A percentile compares a stretch with the other conserved stretches of the same genome.
Evolutionary conservation across 441 rosid genomes (phyloP).

Genomic region (Euphorbia schlechtendalii): DNA sequence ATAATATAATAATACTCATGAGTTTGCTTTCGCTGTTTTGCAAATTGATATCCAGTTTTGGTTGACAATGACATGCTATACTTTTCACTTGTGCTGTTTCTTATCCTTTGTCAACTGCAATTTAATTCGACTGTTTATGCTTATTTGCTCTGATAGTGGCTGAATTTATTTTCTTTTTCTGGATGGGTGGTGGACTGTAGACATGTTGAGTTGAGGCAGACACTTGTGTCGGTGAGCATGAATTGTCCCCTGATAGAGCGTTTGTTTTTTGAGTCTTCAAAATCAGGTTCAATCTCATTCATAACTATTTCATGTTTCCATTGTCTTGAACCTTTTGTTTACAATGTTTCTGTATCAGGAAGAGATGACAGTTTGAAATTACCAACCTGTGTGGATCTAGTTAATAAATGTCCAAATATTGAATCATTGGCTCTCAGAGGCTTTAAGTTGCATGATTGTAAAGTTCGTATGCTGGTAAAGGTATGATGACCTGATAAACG

Average conservation of each 20-base stretch:
- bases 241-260: conserved; percentile 68
- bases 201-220: conserved; percentile 53
- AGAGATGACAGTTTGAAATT: conserved; percentile 59
- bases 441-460: conserved; percentile 62
- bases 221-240: conserved; percentile 51
- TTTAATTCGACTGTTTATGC: not conserved
- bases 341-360: conserved; percentile 36
- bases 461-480: conserved; percentile 55
- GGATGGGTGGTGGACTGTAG: conserved; percentile 20
- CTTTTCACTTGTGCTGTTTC: not conserved
- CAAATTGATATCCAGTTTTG: not conserved
- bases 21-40: not conserved
- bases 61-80: not conserved
- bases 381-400: conserved; percentile 55
- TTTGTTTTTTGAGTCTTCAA: conserved; percentile 55
- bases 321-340: conserved; percentile 16
- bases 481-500: conserved; percentile 22
- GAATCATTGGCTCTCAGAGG: conserved; percentile 63
- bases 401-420: conserved; percentile 57
- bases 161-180: conserved; percentile 3
- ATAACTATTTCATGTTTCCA: conserved; percentile 13
- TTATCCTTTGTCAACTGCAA: not conserved
- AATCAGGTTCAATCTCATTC: conserved; percentile 33
- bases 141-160: conserved; percentile 2
- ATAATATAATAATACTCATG: not conserved